Evolutionary conservation across 148 eudicot species (phyloP).

Genomic region (Cornus controversa): DNA sequence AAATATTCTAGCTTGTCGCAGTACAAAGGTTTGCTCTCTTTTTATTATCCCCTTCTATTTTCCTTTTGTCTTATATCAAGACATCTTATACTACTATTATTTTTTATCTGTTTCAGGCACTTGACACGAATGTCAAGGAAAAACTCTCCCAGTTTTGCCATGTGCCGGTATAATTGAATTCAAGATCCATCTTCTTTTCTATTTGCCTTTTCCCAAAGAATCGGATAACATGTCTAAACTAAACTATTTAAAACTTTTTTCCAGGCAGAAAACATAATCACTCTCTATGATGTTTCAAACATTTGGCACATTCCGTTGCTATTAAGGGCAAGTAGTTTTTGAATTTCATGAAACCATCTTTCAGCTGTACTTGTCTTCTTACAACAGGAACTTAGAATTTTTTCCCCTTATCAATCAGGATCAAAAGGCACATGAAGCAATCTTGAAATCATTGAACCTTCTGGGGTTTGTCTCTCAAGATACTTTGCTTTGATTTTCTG

Average conservation of each 20-base stretch:
- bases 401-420: constrained; percentile 34
- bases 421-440: constrained; percentile 80
- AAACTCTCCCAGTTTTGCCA: constrained; percentile 87
- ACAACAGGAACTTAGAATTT: background rate
- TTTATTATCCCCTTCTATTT: background rate
- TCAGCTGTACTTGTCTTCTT: background rate
- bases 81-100: background rate
- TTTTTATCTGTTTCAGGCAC: constrained; percentile 37
- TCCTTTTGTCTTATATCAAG: background rate
- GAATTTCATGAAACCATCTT: background rate
- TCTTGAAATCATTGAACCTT: constrained; percentile 63
- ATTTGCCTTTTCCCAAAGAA: background rate
- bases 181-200: background rate
- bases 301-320: constrained; percentile 83
- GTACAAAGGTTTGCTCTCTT: constrained; percentile 52
- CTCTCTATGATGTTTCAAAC: constrained; percentile 75
- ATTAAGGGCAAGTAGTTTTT: constrained; percentile 48
- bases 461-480: constrained; percentile 39
- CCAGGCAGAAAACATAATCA: constrained; percentile 60
- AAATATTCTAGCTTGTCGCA: constrained; percentile 74
- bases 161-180: constrained; percentile 52
- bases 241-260: background rate
- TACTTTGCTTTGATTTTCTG: background rate
- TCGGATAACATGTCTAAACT: background rate
- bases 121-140: constrained; percentile 63